Evolutionary conservation across 148 eudicot species (phyloP).

Genomic region (Agrostemma githago): DNA sequence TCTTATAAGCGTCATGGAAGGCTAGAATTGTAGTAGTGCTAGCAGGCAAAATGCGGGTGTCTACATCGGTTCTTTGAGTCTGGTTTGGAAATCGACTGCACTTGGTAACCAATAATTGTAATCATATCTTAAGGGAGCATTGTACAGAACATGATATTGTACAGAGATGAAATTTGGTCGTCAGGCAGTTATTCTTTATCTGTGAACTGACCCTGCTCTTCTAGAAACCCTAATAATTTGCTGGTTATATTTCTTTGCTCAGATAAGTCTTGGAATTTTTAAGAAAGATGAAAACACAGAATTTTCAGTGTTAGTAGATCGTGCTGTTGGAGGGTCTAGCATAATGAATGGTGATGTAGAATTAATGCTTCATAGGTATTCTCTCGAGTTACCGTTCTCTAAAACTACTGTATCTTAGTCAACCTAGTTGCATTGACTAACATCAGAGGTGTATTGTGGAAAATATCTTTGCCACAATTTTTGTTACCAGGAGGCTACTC

Average conservation of each 20-base stretch:
- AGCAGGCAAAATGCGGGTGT: no score
- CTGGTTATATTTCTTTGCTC: constrained; percentile 15
- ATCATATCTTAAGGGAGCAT: constrained; percentile 1
- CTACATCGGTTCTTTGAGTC: no score
- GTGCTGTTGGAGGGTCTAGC: constrained; percentile 76
- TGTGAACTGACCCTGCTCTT: neutral
- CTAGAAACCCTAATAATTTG: neutral
- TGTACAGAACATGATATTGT: neutral
- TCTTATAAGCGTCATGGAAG: no score
- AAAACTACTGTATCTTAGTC: neutral
- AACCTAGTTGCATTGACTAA: constrained; percentile 1
- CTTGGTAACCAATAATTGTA: neutral
- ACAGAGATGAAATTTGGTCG: neutral
- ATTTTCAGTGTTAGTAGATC: constrained; percentile 69
- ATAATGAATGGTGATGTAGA: constrained; percentile 68
- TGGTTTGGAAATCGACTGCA: neutral
- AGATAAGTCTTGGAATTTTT: constrained; percentile 69
- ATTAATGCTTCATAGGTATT: constrained; percentile 78
- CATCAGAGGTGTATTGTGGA: constrained; percentile 3
- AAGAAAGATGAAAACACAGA: constrained; percentile 54
- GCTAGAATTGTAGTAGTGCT: no score
- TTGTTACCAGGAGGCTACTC: constrained; percentile 54
- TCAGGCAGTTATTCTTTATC: neutral
- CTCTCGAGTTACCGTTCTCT: neutral
- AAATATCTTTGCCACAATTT: neutral